Base-by-base conservation (phyloP, 768 basidiomycete genomes). In the Sporobolomyces roseus region DNA sequence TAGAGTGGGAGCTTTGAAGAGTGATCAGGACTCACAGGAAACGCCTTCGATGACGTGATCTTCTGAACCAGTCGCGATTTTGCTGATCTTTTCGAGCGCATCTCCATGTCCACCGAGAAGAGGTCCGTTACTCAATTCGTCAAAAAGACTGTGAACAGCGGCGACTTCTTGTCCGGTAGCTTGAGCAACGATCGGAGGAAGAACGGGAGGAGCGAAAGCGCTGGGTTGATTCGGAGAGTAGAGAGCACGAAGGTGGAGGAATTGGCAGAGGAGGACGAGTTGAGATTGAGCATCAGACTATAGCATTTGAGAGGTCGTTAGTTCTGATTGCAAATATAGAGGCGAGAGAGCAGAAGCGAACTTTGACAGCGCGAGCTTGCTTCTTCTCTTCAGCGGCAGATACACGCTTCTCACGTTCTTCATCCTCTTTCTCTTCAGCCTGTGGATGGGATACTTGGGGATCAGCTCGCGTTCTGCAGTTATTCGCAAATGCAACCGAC, bases 221-320 rank as follows among this genome's bases (percentile, higher is more conserved):
- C 30, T 38, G 9, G 46, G 29, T 27, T 61, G 49, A 19, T 58
- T 35, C 5, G 72, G 71, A 53, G 52, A 30, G 70, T 72, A 73
- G 46, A 76, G 68, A 14, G 67, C 48, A 71, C 73, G 70, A 29
- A 77, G 69, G 63, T 70, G 76, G 10, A 77, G 60, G 76, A 77
- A 77, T 32, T 76, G 75, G 66, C 73, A 67, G 27, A 75, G 71
- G 52, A 74, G 63, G 32, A 70, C 50, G 45, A 74, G 65, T 17
- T 66, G 62, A 23, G 66, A 60, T 45, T 75, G 66, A 16, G 66
- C 23, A 35, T 67, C 58, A 41, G 64, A 17, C 72, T 72, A 61
- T 46, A 17, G 35, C 23, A 21, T n/a, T 25, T 6, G n/a, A n/a
- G n/a, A n/a, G n/a, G n/a, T 27, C 17, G 61, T 54, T 29, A 21